Evolutionary conservation across 2,329 filamentous ascomycete genomes (phyloP), one percentile per base, ranked within the genome.

Genomic region (Fusarium torreyae): DNA sequence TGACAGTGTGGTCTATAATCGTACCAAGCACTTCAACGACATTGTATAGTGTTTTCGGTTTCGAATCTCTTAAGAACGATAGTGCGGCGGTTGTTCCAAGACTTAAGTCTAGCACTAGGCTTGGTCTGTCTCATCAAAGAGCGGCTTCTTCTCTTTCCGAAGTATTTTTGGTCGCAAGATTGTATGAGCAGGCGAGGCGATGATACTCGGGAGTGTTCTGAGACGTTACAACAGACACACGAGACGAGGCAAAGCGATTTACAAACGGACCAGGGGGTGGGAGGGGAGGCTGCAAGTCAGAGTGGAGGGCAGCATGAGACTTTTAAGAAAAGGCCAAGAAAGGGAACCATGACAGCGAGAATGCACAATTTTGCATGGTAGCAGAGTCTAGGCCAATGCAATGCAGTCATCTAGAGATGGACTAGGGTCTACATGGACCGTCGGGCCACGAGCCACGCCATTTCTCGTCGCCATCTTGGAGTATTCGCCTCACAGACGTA

Each of bases 11-110:
- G 57, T 66, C 70, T 73, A 73, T 61, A 50, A 70, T 55, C 46
- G 49, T 48, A 53, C 63, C 51, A 36, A 81, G 85, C 86, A 88
- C 87, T 79, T 83, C 84, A 81, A 80, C 84, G 82, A 79, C 81
- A 85, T 84, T 74, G 68, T 68, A 78, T 72, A 66, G 51, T 55
- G 43, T 46, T 36, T 59, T 58, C 20, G 38, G 26, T 44, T 36
- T 65, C 36, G 42, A 51, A 44, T 33, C 51, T 39, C 36, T 64
- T 33, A 42, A 46, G 28, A 34, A 38, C 24, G 44, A 51, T 42
- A 24, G 59, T 68, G 53, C 43, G 64, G 54, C 58, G 50, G 58
- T 42, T 31, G 42, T 63, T 53, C 40, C 42, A 62, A 51, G 34
- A 24, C 17, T 33, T 40, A 26, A 31, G 28, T 20, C 24, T 38